These are phyloP conservation scores for Trichocomaceae sp. DNA, from an alignment of 2,329 filamentous ascomycete genomes.

Conservation along the genomic window DNA sequence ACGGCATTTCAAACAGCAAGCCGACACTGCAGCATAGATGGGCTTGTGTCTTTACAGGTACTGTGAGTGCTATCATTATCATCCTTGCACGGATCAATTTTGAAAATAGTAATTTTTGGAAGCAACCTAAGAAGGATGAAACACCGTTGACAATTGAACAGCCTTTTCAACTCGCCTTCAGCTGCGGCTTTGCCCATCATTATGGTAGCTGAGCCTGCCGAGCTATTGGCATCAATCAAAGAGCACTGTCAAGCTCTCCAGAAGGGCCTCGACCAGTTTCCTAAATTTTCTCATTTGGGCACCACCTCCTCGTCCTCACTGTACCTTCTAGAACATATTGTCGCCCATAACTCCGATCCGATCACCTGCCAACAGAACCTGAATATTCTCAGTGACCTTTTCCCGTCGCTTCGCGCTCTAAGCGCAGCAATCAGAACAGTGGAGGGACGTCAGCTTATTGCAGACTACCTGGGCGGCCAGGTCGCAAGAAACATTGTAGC, in stretches of 20 bases:
- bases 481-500: slow-evolving; percentile 26
- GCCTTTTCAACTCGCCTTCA: slow-evolving; percentile 19
- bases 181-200: slow-evolving; percentile 22
- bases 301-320: slow-evolving; percentile 13
- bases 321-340: slow-evolving; percentile 19
- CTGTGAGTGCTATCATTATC: slow-evolving; percentile 18
- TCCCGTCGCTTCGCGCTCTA: slow-evolving; percentile 19
- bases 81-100: not conserved
- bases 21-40: slow-evolving; percentile 16
- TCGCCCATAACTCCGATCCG: slow-evolving; percentile 15
- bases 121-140: not conserved
- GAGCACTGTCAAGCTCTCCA: slow-evolving; percentile 32
- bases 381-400: slow-evolving; percentile 28
- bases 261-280: slow-evolving; percentile 16
- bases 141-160: not conserved
- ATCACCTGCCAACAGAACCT: slow-evolving; percentile 23
- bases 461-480: slow-evolving; percentile 28
- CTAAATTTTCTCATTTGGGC: not conserved
- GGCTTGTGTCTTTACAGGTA: slow-evolving; percentile 20
- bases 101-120: not conserved
- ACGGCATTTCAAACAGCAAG: slow-evolving; percentile 17
- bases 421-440: slow-evolving; percentile 17
- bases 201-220: slow-evolving; percentile 24
- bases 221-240: slow-evolving; percentile 18
- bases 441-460: slow-evolving; percentile 21